Evolutionary conservation across 169 alveolate species (phyloP).

Genomic region (Babesia microti): DNA sequence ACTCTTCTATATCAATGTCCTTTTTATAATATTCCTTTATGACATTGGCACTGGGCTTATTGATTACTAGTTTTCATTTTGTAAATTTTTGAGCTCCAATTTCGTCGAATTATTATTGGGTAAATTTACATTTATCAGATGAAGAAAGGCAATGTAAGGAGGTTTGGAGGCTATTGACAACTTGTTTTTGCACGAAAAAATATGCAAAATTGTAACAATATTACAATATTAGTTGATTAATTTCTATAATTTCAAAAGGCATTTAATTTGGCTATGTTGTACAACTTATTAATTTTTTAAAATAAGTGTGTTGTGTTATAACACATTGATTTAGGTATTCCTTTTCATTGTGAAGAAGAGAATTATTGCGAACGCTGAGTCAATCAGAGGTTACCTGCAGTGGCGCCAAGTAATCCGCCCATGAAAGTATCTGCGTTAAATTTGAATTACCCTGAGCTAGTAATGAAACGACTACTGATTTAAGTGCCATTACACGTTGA

Average conservation of each 20-base stretch:
- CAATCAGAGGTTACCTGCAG: no score
- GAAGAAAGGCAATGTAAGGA: background rate
- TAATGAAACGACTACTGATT: no score
- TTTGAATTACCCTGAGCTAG: no score
- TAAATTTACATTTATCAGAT: background rate
- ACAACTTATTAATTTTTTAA: no score
- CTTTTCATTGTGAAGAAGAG: no score
- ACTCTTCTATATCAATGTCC: conserved; percentile 55
- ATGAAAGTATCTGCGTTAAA: conserved; percentile 12
- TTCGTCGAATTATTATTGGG: no score
- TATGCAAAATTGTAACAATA: conserved; percentile 23
- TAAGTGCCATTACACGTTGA: no score
- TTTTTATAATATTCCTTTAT: conserved; percentile 46
- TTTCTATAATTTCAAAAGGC: no score
- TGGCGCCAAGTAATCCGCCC: conserved; percentile 11
- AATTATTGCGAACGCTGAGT: no score
- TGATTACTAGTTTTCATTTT: conserved; percentile 18
- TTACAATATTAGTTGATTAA: conserved; percentile 28
- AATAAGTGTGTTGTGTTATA: no score
- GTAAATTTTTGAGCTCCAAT: conserved; percentile 2
- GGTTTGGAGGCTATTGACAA: conserved; percentile 24
- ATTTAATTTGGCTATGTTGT: no score
- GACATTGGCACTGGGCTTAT: conserved; percentile 45
- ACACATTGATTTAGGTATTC: no score
- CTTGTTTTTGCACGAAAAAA: conserved; percentile 17